Percentiles rank a stretch among this genome's conserved stretches.
These are phyloP conservation scores for Orbilia brochopaga DNA, from an alignment of 2,329 filamentous ascomycete genomes.

Conservation along the genomic window DNA sequence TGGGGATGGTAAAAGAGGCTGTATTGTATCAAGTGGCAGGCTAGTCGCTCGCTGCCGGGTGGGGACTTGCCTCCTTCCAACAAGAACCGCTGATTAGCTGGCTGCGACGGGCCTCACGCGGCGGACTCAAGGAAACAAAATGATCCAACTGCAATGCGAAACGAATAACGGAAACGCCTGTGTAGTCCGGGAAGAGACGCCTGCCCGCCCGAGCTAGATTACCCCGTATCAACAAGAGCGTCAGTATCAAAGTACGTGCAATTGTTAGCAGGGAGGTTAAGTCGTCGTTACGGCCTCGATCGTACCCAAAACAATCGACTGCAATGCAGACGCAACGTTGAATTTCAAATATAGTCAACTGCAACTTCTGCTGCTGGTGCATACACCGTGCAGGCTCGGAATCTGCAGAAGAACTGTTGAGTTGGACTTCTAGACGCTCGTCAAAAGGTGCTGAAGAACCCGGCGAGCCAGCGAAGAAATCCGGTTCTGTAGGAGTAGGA, in stretches of 20 bases:
- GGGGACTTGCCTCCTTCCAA: constrained; percentile 46
- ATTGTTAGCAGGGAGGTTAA: background rate
- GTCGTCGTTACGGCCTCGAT: background rate
- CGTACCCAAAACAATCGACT: background rate
- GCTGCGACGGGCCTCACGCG: constrained; percentile 16
- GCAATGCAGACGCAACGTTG: background rate
- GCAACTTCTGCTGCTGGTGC: background rate
- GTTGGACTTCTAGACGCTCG: constrained; percentile 5
- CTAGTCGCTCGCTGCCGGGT: constrained; percentile 34
- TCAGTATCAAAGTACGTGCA: constrained; percentile 9
- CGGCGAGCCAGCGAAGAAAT: background rate
- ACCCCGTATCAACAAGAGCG: constrained; percentile 4
- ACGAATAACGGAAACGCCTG: constrained; percentile 34
- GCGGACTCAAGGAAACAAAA: constrained; percentile 39
- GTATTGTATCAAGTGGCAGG: constrained; percentile 41
- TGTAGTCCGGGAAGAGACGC: constrained; percentile 20
- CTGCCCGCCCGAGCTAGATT: constrained; percentile 16
- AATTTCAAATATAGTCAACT: background rate
- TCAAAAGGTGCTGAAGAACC: background rate
- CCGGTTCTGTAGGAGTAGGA: background rate
- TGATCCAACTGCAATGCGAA: constrained; percentile 29
- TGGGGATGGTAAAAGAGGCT: constrained; percentile 35
- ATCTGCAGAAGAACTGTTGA: background rate
- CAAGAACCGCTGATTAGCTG: constrained; percentile 16
- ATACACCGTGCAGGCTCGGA: constrained; percentile 2